Conservation (phyloP, 768 basidiomycete species). For the Termitomyces heimii region DNA sequence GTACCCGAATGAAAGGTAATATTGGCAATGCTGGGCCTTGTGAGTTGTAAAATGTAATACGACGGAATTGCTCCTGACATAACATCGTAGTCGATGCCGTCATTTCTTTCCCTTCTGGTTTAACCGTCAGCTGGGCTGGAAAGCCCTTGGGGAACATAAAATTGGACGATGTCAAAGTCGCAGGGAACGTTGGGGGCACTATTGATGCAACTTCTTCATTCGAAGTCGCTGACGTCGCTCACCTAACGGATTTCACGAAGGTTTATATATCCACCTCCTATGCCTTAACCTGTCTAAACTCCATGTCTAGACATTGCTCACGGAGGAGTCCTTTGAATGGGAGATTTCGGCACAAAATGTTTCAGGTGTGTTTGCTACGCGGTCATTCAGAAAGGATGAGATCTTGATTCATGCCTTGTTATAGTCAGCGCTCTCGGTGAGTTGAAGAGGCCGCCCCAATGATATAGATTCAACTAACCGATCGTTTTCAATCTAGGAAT, state of each 20-base stretch:
- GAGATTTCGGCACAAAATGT: slow-evolving; percentile 59
- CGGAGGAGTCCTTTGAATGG: slow-evolving; percentile 64
- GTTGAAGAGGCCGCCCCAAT: not conserved
- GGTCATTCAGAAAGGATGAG: not conserved
- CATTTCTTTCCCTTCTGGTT: slow-evolving; percentile 58
- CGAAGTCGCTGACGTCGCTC: slow-evolving; percentile 47
- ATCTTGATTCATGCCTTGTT: slow-evolving; percentile 2
- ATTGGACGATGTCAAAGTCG: slow-evolving; percentile 53
- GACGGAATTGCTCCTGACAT: slow-evolving; percentile 1
- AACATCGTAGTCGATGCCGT: slow-evolving; percentile 50
- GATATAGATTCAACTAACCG: not conserved
- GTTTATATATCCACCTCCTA: slow-evolving; percentile 17
- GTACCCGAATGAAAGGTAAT: slow-evolving; percentile 47
- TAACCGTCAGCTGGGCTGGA: slow-evolving; percentile 56
- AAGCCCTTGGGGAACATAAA: slow-evolving; percentile 51
- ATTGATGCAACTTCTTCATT: slow-evolving; percentile 52
- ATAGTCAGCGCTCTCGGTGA: slow-evolving; percentile 53
- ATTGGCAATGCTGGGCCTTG: slow-evolving; percentile 72
- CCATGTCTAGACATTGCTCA: slow-evolving; percentile 41
- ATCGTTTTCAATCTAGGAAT: slow-evolving; percentile 35
- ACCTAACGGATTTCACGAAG: slow-evolving; percentile 62
- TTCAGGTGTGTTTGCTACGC: slow-evolving; percentile 33
- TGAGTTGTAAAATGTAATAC: slow-evolving; percentile 24
- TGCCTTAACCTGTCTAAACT: not conserved
- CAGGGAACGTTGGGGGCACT: slow-evolving; percentile 58